Evolutionary conservation across 2,329 filamentous ascomycete species (phyloP).

Genomic region (Neonectria ditissima): DNA sequence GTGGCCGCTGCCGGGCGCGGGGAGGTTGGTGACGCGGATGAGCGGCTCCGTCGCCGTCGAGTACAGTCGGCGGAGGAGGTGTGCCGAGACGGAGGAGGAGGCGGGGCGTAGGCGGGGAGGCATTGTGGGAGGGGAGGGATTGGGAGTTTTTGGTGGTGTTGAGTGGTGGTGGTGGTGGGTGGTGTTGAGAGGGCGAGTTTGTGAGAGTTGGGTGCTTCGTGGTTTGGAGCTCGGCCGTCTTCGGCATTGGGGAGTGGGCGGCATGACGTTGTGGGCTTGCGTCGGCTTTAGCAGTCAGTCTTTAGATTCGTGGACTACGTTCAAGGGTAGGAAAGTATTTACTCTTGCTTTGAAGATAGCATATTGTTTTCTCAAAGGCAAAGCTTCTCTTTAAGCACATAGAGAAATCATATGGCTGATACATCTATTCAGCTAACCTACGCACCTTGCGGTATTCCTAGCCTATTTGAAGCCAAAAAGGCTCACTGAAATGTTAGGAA

Average conservation of each 20-base stretch:
- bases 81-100: conserved; percentile 33
- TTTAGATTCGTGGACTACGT: no score
- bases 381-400: no score
- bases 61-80: conserved; percentile 51
- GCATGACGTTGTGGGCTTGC: conserved; percentile 28
- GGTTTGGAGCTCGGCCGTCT: background rate
- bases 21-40: conserved; percentile 79
- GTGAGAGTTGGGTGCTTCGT: background rate
- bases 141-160: conserved; percentile 7
- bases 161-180: conserved; percentile 12
- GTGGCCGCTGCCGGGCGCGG: conserved; percentile 82
- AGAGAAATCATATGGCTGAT: no score
- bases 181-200: background rate
- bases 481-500: no score
- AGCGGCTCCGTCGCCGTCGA: conserved; percentile 63
- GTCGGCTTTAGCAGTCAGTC: conserved; percentile 20
- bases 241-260: background rate
- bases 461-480: no score
- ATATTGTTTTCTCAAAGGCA: no score
- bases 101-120: conserved; percentile 46
- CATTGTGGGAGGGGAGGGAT: conserved; percentile 45
- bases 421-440: no score
- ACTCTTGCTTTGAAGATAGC: no score
- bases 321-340: no score
- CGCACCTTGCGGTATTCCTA: no score